Percentiles rank a stretch among this genome's conserved stretches.
Conservation (phyloP, 352 stramenopile species). For the Globisporangium ultimum region DNA sequence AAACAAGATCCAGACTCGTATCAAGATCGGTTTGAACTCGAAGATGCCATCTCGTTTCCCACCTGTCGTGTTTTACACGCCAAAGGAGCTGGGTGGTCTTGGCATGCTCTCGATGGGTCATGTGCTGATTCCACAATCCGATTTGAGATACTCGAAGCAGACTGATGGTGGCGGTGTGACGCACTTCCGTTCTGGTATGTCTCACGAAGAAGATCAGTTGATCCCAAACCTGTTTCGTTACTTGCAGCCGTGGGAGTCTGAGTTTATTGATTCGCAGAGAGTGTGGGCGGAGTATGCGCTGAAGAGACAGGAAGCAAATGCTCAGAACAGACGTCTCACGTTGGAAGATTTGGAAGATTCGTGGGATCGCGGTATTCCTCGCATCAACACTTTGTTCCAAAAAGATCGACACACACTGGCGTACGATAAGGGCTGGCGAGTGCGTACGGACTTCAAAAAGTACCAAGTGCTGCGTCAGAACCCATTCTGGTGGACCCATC, state of each 20-base stretch:
- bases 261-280: slow-evolving; percentile 99
- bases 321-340: slow-evolving; percentile 98
- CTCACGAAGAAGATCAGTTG: slow-evolving; percentile 97
- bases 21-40: slow-evolving; percentile 99
- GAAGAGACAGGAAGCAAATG: slow-evolving; percentile 99
- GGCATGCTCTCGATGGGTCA: slow-evolving; percentile 99
- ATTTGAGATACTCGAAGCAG: slow-evolving; percentile 99
- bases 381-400: slow-evolving; percentile 96
- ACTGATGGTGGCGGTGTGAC: slow-evolving; percentile 97
- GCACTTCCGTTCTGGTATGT: slow-evolving; percentile 98
- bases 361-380: slow-evolving; percentile 98
- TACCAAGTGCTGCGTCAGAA: slow-evolving; percentile 98
- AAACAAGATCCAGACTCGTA: slow-evolving; percentile 99
- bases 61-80: slow-evolving; percentile 99
- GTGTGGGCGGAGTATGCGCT: slow-evolving; percentile 99
- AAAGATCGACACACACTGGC: slow-evolving; percentile 99
- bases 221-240: slow-evolving; percentile 99
- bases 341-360: slow-evolving; percentile 99
- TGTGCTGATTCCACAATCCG: slow-evolving; percentile 98
- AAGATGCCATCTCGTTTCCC: slow-evolving; percentile 99
- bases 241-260: slow-evolving; percentile 97
- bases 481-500: slow-evolving; percentile 99
- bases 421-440: slow-evolving; percentile 99
- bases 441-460: slow-evolving; percentile 98
- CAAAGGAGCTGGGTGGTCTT: slow-evolving; percentile 98